Conservation (phyloP, 345 rosid species). For the Orychophragmus violaceus region DNA sequence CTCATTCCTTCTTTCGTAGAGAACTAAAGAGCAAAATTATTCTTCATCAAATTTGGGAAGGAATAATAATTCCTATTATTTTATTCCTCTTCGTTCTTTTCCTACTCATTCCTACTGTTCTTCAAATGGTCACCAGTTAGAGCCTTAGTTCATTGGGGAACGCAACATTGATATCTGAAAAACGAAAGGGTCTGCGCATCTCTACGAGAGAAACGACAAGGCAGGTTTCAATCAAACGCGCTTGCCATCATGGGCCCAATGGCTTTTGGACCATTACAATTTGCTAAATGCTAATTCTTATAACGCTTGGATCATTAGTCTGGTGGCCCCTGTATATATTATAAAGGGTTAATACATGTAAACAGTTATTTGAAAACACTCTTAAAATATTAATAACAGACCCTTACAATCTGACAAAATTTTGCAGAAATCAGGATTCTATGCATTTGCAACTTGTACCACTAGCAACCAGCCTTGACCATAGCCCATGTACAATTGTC, state of each 20-base stretch:
- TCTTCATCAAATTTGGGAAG: too few species aligned
- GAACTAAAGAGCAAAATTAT: too few species aligned
- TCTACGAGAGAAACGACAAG: not conserved
- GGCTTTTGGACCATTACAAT: not conserved
- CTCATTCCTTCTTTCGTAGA: too few species aligned
- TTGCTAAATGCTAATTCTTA: not conserved
- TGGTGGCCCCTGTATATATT: not conserved
- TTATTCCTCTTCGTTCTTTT: too few species aligned
- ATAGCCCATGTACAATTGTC: not conserved
- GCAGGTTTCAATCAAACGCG: not conserved
- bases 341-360: not conserved
- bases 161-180: not conserved
- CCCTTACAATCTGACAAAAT: not conserved
- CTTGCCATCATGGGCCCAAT: not conserved
- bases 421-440: not conserved
- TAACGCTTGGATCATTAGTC: not conserved
- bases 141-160: not conserved
- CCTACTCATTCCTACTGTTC: too few species aligned
- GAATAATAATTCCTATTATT: too few species aligned
- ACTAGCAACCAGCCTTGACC: too few species aligned
- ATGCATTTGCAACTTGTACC: not conserved
- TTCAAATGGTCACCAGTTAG: too few species aligned
- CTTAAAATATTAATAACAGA: too few species aligned
- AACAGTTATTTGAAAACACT: too few species aligned
- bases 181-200: slow-evolving; percentile 12